These are phyloP conservation scores for Trichoderma sp. DNA, from an alignment of 2,329 filamentous ascomycete species.

Conservation along the genomic window DNA sequence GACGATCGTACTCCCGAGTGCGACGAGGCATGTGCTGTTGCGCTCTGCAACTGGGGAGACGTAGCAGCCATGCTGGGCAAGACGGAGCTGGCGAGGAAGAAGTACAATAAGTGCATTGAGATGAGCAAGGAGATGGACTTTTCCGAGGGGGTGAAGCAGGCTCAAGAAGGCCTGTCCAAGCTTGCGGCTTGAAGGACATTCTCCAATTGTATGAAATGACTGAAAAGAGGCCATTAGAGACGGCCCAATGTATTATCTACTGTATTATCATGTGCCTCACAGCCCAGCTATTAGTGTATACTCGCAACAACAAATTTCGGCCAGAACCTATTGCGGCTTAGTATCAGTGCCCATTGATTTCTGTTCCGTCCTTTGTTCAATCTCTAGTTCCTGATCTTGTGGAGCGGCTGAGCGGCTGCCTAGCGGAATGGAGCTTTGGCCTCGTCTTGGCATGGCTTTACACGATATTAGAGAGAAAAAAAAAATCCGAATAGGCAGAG, in stretches of 20 bases:
- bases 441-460: neutral
- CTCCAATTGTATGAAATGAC: neutral
- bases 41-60: conserved; percentile 85
- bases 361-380: neutral
- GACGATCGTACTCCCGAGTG: conserved; percentile 76
- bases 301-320: neutral
- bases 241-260: neutral
- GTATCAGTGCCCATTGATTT: neutral
- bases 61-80: conserved; percentile 77
- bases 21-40: conserved; percentile 79
- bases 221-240: neutral
- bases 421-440: neutral
- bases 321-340: neutral
- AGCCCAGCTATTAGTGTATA: neutral
- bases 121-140: conserved; percentile 62
- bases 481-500: neutral
- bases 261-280: neutral
- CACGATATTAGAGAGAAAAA: neutral
- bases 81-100: conserved; percentile 63
- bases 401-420: conserved; percentile 19
- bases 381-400: neutral
- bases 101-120: conserved; percentile 69
- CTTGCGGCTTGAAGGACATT: conserved; percentile 29
- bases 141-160: conserved; percentile 55
- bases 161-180: conserved; percentile 54